phyloP scores from a whole-genome alignment of 352 stramenopile genomes.

The Albugo candida region DNA sequence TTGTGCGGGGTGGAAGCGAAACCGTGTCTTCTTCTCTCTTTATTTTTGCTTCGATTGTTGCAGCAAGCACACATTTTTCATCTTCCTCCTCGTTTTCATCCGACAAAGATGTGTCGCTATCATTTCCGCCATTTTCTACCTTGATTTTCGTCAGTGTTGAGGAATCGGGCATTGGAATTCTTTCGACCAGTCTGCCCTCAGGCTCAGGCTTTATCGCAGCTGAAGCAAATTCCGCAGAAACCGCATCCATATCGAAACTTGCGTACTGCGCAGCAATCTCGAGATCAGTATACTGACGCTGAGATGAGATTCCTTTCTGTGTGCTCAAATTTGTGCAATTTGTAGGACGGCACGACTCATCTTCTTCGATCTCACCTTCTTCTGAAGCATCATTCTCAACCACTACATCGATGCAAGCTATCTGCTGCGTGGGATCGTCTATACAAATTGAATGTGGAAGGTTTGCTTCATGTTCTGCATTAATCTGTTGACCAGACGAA shows the following conservation, averaged over 20 bases:
- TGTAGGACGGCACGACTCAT: neutral
- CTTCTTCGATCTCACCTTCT: neutral
- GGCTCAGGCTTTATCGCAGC: slow-evolving; percentile 1
- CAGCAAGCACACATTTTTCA: slow-evolving; percentile 16
- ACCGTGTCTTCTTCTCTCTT: slow-evolving; percentile 33
- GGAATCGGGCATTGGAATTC: neutral
- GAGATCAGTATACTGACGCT: slow-evolving; percentile 11
- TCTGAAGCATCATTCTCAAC: neutral
- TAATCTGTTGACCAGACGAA: no score
- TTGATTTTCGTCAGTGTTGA: neutral
- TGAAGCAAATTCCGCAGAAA: slow-evolving; percentile 19
- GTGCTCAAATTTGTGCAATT: neutral
- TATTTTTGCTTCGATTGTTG: slow-evolving; percentile 59
- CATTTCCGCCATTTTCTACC: slow-evolving; percentile 1
- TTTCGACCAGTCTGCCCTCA: neutral
- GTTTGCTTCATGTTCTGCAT: no score
- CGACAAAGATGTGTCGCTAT: slow-evolving; percentile 4
- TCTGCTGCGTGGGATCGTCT: no score
- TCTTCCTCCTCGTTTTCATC: slow-evolving; percentile 11
- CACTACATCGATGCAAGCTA: neutral
- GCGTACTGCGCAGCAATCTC: slow-evolving; percentile 32
- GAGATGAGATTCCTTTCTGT: neutral
- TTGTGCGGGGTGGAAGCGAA: slow-evolving; percentile 27
- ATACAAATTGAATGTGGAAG: no score
- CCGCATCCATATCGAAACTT: slow-evolving; percentile 23